Evolutionary conservation across 768 basidiomycete genomes (phyloP).

Genomic region (Amanita thiersii): DNA sequence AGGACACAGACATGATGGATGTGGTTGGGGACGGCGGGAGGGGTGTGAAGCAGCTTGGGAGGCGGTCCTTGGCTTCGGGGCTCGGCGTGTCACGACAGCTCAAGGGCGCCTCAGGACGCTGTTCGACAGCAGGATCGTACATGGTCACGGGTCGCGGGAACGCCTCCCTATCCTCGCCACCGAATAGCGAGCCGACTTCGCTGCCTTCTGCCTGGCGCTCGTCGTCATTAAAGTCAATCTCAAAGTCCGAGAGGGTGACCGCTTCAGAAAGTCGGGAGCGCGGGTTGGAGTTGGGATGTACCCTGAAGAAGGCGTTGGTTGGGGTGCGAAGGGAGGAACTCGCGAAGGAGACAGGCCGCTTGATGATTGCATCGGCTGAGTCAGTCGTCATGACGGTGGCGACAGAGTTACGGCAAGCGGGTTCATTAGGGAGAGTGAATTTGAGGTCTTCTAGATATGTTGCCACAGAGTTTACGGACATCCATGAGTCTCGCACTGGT

Average conservation of each 20-base stretch:
- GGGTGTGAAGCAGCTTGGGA: constrained; percentile 10
- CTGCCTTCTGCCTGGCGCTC: constrained; percentile 20
- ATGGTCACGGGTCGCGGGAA: constrained; percentile 34
- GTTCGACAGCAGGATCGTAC: constrained; percentile 16
- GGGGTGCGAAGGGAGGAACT: constrained; percentile 6
- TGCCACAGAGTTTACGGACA: constrained; percentile 29
- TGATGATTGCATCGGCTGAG: constrained; percentile 52
- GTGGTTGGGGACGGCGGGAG: constrained; percentile 11
- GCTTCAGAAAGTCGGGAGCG: constrained; percentile 24
- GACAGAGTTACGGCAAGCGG: constrained; percentile 32
- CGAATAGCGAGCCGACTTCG: constrained; percentile 6
- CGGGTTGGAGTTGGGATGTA: constrained; percentile 3
- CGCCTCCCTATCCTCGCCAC: constrained; percentile 20
- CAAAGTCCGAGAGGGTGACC: constrained; percentile 32
- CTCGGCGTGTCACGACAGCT: constrained; percentile 10
- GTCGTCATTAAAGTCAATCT: constrained; percentile 29
- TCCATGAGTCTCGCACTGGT: constrained; percentile 36
- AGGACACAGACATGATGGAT: constrained; percentile 24
- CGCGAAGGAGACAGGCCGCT: constrained; percentile 1
- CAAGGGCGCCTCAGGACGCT: constrained; percentile 25
- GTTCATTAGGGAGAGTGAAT: constrained; percentile 25
- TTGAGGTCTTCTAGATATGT: constrained; percentile 33
- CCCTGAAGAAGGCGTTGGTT: neutral
- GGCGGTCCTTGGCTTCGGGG: neutral
- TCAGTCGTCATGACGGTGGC: constrained; percentile 48